phyloP scores from a whole-genome alignment of 2,329 filamentous ascomycete species.

The Aspergillus pseudoglaucus region DNA sequence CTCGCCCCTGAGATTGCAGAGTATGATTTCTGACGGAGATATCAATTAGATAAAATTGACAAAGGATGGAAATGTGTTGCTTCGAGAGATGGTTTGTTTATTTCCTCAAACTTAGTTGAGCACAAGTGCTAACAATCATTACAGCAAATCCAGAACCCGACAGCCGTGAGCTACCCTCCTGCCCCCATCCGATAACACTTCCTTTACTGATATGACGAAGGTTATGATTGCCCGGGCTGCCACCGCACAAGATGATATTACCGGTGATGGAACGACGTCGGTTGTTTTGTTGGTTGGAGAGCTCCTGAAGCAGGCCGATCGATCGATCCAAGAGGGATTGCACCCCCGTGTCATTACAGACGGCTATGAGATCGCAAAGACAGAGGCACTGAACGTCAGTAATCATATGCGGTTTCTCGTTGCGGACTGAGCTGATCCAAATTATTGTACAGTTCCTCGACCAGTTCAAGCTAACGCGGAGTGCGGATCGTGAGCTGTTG shows the following conservation, averaged over 20 bases:
- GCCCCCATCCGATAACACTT: conserved; percentile 1
- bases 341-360: conserved; percentile 96
- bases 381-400: conserved; percentile 73
- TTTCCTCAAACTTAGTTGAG: conserved; percentile 1
- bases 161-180: conserved; percentile 57
- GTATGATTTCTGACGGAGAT: conserved; percentile 13
- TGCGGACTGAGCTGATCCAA: conserved; percentile 9
- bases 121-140: conserved; percentile 23
- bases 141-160: conserved; percentile 94
- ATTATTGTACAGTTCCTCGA: conserved; percentile 67
- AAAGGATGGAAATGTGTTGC: conserved; percentile 89
- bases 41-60: conserved; percentile 81
- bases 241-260: conserved; percentile 97
- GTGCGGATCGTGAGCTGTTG: conserved; percentile 89
- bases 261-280: conserved; percentile 93
- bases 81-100: conserved; percentile 56
- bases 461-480: conserved; percentile 78
- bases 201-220: conserved; percentile 26
- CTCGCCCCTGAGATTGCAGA: conserved; percentile 3
- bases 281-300: conserved; percentile 94
- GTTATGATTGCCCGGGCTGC: conserved; percentile 73
- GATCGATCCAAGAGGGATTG: conserved; percentile 93
- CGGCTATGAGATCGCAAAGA: conserved; percentile 94
- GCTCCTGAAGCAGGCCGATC: conserved; percentile 92
- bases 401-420: not conserved